Conservation (phyloP, 2,329 filamentous ascomycete species). For the Allantophomopsis cytisporea region DNA sequence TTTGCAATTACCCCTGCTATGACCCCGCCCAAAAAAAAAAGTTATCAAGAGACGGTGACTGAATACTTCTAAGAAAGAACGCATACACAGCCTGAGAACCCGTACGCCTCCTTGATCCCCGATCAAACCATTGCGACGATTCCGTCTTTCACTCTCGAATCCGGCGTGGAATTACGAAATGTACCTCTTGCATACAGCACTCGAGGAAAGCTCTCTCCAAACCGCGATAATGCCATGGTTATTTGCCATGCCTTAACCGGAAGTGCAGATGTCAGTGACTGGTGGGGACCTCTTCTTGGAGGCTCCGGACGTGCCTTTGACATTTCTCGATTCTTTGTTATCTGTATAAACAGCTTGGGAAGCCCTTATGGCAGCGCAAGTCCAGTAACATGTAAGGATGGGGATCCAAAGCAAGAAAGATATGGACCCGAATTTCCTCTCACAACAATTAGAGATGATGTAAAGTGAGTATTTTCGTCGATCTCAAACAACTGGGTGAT, state of each 20-base stretch:
- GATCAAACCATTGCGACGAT: slow-evolving; percentile 80
- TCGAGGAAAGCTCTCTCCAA: slow-evolving; percentile 42
- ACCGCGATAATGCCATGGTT: slow-evolving; percentile 55
- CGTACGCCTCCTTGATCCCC: slow-evolving; percentile 73
- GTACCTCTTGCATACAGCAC: slow-evolving; percentile 57
- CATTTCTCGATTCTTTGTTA: slow-evolving; percentile 68
- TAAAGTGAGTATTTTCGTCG: slow-evolving; percentile 48
- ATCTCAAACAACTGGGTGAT: background rate
- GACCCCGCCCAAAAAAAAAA: no score
- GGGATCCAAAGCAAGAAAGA: slow-evolving; percentile 54
- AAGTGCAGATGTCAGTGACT: slow-evolving; percentile 73
- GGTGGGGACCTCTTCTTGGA: slow-evolving; percentile 76
- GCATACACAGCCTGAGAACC: slow-evolving; percentile 73
- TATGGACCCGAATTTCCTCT: slow-evolving; percentile 96
- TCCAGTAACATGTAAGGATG: slow-evolving; percentile 78
- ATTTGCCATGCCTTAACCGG: slow-evolving; percentile 79
- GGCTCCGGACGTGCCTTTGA: slow-evolving; percentile 71
- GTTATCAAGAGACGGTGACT: slow-evolving; percentile 29
- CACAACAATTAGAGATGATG: slow-evolving; percentile 90
- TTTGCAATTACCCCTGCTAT: background rate
- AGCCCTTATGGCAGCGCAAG: slow-evolving; percentile 82
- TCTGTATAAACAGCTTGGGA: slow-evolving; percentile 76
- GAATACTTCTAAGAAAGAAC: slow-evolving; percentile 49
- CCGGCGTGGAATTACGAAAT: slow-evolving; percentile 72
- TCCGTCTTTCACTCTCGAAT: slow-evolving; percentile 85